Percentiles rank a stretch among this genome's conserved stretches.
Evolutionary conservation across 1,139 yeast genomes (phyloP).

Genomic region (Blastobotrys buckinghamii): DNA sequence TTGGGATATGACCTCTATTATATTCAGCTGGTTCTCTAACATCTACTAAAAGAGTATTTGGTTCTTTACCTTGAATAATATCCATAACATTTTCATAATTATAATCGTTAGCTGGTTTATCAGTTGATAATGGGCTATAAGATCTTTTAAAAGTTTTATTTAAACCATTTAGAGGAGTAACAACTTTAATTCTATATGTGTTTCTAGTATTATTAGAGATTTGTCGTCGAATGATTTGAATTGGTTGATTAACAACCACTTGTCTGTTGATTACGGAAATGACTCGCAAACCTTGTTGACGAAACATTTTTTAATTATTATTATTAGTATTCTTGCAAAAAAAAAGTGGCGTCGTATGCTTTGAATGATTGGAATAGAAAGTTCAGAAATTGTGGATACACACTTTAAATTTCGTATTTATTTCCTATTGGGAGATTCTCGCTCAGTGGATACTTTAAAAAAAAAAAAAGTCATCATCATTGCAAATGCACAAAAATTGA

Average conservation of each 20-base stretch:
- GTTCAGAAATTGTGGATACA: neutral
- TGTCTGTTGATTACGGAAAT: constrained; percentile 1
- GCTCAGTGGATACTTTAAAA: too few relatives aligned
- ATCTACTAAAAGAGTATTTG: constrained; percentile 60
- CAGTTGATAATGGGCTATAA: constrained; percentile 30
- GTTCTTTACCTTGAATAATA: constrained; percentile 39
- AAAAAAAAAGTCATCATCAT: too few relatives aligned
- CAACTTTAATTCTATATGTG: neutral
- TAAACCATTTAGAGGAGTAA: neutral
- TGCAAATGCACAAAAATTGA: too few relatives aligned
- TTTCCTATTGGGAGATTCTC: too few relatives aligned
- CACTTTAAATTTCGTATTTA: neutral
- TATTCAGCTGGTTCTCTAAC: constrained; percentile 90
- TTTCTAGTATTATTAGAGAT: neutral
- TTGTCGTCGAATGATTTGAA: neutral
- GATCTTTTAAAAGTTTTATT: constrained; percentile 3
- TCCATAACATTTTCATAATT: constrained; percentile 52
- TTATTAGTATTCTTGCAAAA: too few relatives aligned
- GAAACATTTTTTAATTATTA: neutral
- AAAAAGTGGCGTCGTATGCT: too few relatives aligned
- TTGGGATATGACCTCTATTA: constrained; percentile 66
- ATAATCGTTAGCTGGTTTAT: constrained; percentile 46
- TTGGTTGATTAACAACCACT: neutral
- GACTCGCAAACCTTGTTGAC: constrained; percentile 1
- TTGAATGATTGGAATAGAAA: too few relatives aligned